Percentiles rank a stretch among this genome's conserved stretches.
phyloP scores from a whole-genome alignment of 106 monocot genomes.

The Gastrodia elata region DNA sequence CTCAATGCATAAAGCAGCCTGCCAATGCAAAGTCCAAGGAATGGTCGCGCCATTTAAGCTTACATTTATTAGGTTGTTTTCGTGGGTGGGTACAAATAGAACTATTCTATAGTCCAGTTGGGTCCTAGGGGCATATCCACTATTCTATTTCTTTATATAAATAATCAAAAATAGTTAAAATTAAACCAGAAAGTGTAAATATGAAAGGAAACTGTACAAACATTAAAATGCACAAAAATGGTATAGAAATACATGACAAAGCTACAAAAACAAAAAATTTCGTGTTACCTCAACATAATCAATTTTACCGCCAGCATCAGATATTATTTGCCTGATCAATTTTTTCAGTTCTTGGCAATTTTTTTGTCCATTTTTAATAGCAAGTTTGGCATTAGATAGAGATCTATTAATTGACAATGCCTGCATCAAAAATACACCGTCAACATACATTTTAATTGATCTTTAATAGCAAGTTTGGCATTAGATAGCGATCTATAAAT shows the following conservation, averaged over 20 bases:
- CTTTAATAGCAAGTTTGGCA: not conserved
- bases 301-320: constrained; percentile 58
- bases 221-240: not conserved
- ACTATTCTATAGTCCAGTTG: too few relatives aligned
- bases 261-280: not conserved
- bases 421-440: constrained; percentile 22
- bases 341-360: constrained; percentile 41
- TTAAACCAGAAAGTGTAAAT: not conserved
- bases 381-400: constrained; percentile 46
- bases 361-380: constrained; percentile 32
- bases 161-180: too few relatives aligned
- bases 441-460: not conserved
- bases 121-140: too few relatives aligned
- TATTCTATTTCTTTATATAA: too few relatives aligned
- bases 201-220: not conserved
- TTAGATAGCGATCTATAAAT: too few relatives aligned
- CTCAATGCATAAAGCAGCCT: too few relatives aligned
- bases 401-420: constrained; percentile 68
- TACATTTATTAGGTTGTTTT: too few relatives aligned
- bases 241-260: not conserved
- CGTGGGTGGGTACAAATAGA: too few relatives aligned
- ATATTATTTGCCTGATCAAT: constrained; percentile 28
- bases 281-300: constrained; percentile 89
- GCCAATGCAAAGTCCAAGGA: too few relatives aligned
- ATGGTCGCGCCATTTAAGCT: too few relatives aligned